Conservation (phyloP, 768 basidiomycete species). For the Rhodocollybia butyracea region DNA sequence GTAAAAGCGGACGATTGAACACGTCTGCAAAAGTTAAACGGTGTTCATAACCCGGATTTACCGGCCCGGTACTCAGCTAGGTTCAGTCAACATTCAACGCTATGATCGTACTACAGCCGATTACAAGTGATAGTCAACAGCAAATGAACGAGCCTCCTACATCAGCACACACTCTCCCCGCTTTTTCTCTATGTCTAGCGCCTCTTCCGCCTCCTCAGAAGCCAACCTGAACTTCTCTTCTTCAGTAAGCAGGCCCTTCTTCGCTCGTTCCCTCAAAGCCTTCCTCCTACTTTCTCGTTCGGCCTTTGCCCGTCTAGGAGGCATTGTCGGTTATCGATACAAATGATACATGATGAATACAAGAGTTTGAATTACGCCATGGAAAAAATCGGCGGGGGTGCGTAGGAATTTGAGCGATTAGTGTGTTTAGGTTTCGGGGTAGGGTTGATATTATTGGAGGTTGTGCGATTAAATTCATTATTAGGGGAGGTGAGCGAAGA, state of each 20-base stretch:
- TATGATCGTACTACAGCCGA: too few relatives aligned
- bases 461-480: conserved; percentile 10
- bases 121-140: too few relatives aligned
- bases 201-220: conserved; percentile 37
- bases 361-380: conserved; percentile 45
- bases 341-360: conserved; percentile 21
- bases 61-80: too few relatives aligned
- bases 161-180: conserved; percentile 38
- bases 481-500: conserved; percentile 21
- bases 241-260: conserved; percentile 63
- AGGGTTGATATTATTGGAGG: conserved; percentile 24
- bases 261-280: conserved; percentile 69
- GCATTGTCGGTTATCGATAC: conserved; percentile 20
- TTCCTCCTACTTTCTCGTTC: conserved; percentile 69
- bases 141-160: conserved; percentile 23
- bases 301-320: conserved; percentile 62
- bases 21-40: too few relatives aligned
- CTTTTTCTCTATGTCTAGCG: conserved; percentile 20
- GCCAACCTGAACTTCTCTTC: conserved; percentile 52
- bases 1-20: too few relatives aligned
- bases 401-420: conserved; percentile 43
- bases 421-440: conserved; percentile 29
- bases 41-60: too few relatives aligned
- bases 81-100: too few relatives aligned
- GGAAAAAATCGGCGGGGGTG: conserved; percentile 67